A percentile compares a stretch with the other conserved stretches of the same genome.
These are phyloP conservation scores for Trichocladium antarcticum DNA, from an alignment of 495 filamentous ascomycete species.

Conservation along the genomic window DNA sequence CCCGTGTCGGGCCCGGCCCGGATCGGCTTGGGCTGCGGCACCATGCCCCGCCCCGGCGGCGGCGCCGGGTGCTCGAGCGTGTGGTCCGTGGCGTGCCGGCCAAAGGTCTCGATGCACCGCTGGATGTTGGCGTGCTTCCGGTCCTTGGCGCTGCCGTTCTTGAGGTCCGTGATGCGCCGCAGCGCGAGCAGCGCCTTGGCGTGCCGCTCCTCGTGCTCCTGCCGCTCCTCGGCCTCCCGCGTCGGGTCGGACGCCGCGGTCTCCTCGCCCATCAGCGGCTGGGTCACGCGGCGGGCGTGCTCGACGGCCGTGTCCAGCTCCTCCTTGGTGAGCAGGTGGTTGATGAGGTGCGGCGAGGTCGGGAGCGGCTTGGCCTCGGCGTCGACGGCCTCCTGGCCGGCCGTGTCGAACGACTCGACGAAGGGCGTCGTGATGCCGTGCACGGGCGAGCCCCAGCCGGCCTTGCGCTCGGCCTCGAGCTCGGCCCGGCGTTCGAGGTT, in stretches of 20 bases:
- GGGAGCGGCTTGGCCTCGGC: slow-evolving; percentile 30
- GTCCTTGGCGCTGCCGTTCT: slow-evolving; percentile 65
- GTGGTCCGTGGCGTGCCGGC: slow-evolving; percentile 78
- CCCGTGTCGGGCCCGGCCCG: slow-evolving; percentile 85
- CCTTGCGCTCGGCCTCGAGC: slow-evolving; percentile 50
- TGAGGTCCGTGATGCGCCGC: slow-evolving; percentile 59
- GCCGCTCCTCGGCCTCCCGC: slow-evolving; percentile 28
- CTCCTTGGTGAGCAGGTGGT: slow-evolving; percentile 56
- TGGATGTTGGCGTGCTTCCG: slow-evolving; percentile 66
- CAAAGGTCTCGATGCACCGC: slow-evolving; percentile 77
- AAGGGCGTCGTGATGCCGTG: slow-evolving; percentile 70
- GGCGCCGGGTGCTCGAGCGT: slow-evolving; percentile 44
- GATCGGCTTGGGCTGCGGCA: slow-evolving; percentile 42
- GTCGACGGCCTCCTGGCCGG: slow-evolving; percentile 31
- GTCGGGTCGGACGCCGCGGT: slow-evolving; percentile 35
- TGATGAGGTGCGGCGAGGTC: slow-evolving; percentile 45
- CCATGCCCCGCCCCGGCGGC: slow-evolving; percentile 28
- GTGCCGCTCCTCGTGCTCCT: slow-evolving; percentile 37
- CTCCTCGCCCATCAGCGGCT: slow-evolving; percentile 37
- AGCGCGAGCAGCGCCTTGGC: slow-evolving; percentile 53
- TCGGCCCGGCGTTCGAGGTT: slow-evolving; percentile 62
- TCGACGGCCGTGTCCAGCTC: slow-evolving; percentile 56
- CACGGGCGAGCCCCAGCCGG: slow-evolving; percentile 61
- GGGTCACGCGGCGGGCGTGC: slow-evolving; percentile 51
- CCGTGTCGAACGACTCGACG: slow-evolving; percentile 65